Evolutionary conservation across 2,329 filamentous ascomycete species (phyloP), one percentile per base, ranked within the genome.

Genomic region (Chrysoporthe austroafricana): DNA sequence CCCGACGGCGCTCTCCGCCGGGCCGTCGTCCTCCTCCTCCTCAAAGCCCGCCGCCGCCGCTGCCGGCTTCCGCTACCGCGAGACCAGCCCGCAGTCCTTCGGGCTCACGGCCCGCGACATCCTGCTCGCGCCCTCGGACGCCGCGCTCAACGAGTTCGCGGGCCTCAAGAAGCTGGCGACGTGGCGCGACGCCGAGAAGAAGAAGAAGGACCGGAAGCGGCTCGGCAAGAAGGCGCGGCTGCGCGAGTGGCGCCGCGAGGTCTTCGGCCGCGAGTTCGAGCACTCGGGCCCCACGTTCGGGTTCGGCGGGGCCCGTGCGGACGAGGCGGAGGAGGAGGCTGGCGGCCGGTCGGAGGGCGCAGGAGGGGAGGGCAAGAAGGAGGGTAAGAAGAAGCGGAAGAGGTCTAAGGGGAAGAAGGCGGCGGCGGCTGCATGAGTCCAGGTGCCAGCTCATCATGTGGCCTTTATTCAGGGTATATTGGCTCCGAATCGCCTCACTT

Each of bases 111-210:
- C 94, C 1, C 88, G 90, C 70, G 96, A 99, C 79, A 98, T 99
- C 73, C 86, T 99, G 44, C 85, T 90, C 76, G 93, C 97, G 72
- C 93, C 94, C 0, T 91, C 91, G 57, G 96, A 99, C 80, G 83
- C 88, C 59, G 89, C 90, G 64, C 87, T 99, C 71, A 99, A 99
- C 79, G 86, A 94, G 72, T 99, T 91, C 76, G 95, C 91, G 5
- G 95, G 96, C 7, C 83, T 99, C 75, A 99, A 99, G 86, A 98
- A 97, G 82, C 87, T 97, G 69, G 94, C 95, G 4, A 85, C 92
- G 5, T 99, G 96, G 83, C 87, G 96, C 66, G 94, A 97, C 76
- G 83, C 85, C 3, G 92, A 94, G 74, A 96, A 96, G 86, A 98
- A 98, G 85, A 85, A 86, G 72, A 91, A 90, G 74, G 96, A 99